Base-by-base conservation (phyloP, 352 stramenopile genomes). In the Phytophthora lateralis region DNA sequence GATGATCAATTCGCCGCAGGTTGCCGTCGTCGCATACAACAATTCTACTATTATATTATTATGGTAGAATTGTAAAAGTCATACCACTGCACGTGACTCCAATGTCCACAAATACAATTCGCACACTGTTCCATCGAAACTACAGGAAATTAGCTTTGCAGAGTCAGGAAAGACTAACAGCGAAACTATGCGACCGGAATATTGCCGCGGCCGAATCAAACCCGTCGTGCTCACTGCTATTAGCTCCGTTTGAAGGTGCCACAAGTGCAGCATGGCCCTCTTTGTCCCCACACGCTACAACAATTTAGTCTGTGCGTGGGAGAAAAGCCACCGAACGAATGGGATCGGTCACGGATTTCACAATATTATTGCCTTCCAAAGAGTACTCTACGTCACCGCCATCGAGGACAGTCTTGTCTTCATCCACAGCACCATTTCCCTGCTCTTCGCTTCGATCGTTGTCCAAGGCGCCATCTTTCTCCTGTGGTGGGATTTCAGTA, bases 291-390 rank as follows among this genome's bases (percentile, higher is more conserved):
- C 57, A 67, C 1, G 71, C 82, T 3, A 91, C 66, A 6, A 94
- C 42, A n/a, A 90, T 39, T 38, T 75, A 67, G 53, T 88, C 73
- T 9, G 55, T 53, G 24, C 74, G 78, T n/a, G 84, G 84, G 30
- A 88, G 81, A 63, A 95, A 85, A 34, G 74, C 70, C 24, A 95
- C 66, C 7, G 82, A 69, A 42, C 79, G 89, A 20, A 91, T 71
- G 21, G 71, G 76, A 21, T 89, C 65, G 6, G 75, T 59, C 29
- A 72, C 43, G 7, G 77, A 71, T 61, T 93, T 94, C 44, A 80
- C 67, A 5, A 88, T 52, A 60, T 92, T 85, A 0, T 38, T 47
- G 10, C 61, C 46, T 2, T 27, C 20, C 32, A 96, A 48, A 4
- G 55, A 32, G 49, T 90, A 94, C 0, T 80, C 64, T 0, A 87